Evolutionary conservation across 805 yeast genomes (phyloP).

Genomic region (Metschnikowia rubicola): DNA sequence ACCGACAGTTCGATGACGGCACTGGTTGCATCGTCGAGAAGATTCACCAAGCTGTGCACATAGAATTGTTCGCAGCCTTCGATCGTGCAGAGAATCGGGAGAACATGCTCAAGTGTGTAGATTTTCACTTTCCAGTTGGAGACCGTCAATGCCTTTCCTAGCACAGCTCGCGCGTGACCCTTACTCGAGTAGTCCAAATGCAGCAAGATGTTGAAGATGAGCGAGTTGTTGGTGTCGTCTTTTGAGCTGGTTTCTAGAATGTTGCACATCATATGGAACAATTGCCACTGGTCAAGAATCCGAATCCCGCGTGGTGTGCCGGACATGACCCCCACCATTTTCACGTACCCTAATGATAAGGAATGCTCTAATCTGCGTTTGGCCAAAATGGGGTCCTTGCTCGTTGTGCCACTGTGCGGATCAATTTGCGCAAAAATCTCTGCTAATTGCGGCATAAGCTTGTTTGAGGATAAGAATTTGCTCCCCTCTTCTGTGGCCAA

Average conservation of each 20-base stretch:
- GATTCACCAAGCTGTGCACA: slow-evolving; percentile 55
- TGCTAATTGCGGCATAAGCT: slow-evolving; percentile 81
- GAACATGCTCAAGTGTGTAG: slow-evolving; percentile 55
- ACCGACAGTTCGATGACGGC: slow-evolving; percentile 22
- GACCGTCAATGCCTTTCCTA: slow-evolving; percentile 61
- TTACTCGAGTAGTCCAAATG: slow-evolving; percentile 58
- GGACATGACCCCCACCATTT: slow-evolving; percentile 72
- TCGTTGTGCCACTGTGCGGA: slow-evolving; percentile 69
- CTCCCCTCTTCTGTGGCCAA: slow-evolving; percentile 64
- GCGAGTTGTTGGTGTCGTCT: slow-evolving; percentile 38
- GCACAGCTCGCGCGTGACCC: slow-evolving; percentile 64
- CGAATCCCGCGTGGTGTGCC: slow-evolving; percentile 57
- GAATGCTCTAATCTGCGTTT: slow-evolving; percentile 57
- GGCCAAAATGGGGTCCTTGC: slow-evolving; percentile 73
- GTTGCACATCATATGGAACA: slow-evolving; percentile 76
- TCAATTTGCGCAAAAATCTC: slow-evolving; percentile 85
- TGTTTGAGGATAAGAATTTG: slow-evolving; percentile 63
- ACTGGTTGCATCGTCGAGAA: slow-evolving; percentile 56
- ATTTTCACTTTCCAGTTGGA: slow-evolving; percentile 50
- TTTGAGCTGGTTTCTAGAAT: slow-evolving; percentile 49
- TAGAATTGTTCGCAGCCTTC: slow-evolving; percentile 45
- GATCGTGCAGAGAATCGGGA: slow-evolving; percentile 34
- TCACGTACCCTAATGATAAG: slow-evolving; percentile 71
- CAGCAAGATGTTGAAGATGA: slow-evolving; percentile 55
- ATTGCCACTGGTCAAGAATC: slow-evolving; percentile 76